phyloP scores from a whole-genome alignment of 2,329 filamentous ascomycete genomes.

The Triangularia verruculosa region DNA sequence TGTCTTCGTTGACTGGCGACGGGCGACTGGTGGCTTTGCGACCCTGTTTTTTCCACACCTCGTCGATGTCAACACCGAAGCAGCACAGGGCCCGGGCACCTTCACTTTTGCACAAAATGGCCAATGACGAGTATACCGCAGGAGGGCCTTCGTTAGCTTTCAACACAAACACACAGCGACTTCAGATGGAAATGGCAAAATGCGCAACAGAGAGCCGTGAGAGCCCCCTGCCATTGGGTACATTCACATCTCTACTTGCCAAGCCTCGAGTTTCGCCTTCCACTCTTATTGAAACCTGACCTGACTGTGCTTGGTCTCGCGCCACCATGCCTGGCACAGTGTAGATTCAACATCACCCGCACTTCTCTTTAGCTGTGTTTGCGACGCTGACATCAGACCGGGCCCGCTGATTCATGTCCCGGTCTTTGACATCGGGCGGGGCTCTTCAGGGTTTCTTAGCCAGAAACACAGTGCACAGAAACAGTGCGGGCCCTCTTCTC shows the following conservation, averaged over 20 bases:
- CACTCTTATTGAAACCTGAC: constrained; percentile 5
- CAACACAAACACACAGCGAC: background rate
- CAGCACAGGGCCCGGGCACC: background rate
- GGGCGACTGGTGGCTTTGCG: background rate
- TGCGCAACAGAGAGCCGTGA: background rate
- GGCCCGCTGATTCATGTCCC: background rate
- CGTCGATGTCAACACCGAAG: background rate
- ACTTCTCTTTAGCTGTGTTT: background rate
- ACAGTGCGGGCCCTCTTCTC: background rate
- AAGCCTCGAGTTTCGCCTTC: constrained; percentile 11
- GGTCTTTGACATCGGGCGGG: background rate
- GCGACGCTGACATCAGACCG: background rate
- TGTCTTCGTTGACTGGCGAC: background rate
- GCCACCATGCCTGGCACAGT: constrained; percentile 6
- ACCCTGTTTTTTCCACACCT: background rate
- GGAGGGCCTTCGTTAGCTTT: background rate
- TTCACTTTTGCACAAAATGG: background rate
- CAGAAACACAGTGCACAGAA: background rate
- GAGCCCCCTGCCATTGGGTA: background rate
- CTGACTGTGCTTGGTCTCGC: background rate
- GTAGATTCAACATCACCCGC: background rate
- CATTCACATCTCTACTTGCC: background rate
- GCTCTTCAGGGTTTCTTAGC: background rate
- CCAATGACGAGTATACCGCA: background rate
- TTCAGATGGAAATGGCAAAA: background rate